phyloP scores from a whole-genome alignment of 768 basidiomycete genomes.

The Rhodotorula sphaerocarpa region DNA sequence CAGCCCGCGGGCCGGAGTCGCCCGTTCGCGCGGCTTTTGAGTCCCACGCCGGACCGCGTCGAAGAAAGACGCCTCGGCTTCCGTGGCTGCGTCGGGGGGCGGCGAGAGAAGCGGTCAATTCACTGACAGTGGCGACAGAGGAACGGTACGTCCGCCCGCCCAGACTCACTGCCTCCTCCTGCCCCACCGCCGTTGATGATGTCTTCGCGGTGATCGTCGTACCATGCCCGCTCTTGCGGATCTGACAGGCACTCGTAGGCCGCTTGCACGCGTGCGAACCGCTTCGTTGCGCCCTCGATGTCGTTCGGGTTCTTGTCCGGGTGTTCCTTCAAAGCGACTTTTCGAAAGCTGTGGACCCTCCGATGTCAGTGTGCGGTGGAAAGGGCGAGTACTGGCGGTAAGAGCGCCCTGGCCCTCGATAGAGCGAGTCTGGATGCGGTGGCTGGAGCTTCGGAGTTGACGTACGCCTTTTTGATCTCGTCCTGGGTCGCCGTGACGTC shows the following conservation, averaged over 20 bases:
- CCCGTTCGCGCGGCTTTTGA: conserved; percentile 50
- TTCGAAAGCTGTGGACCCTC: conserved; percentile 35
- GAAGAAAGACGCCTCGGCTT: conserved; percentile 70
- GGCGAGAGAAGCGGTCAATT: neutral
- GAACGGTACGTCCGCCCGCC: too few relatives aligned
- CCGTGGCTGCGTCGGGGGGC: neutral
- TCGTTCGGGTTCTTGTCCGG: conserved; percentile 66
- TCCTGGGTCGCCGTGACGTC: conserved; percentile 16
- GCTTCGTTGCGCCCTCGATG: conserved; percentile 72
- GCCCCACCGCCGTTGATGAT: conserved; percentile 1
- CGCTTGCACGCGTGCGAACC: conserved; percentile 81
- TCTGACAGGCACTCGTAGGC: conserved; percentile 93
- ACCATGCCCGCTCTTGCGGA: conserved; percentile 98
- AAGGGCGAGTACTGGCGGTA: too few relatives aligned
- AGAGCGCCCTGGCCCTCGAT: too few relatives aligned
- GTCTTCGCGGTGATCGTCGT: conserved; percentile 63
- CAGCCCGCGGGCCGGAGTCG: conserved; percentile 54
- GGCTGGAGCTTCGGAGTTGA: neutral
- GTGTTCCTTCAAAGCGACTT: conserved; percentile 42
- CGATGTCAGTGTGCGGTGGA: neutral
- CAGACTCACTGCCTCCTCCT: conserved; percentile 51
- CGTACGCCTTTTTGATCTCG: conserved; percentile 39
- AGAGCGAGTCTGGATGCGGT: too few relatives aligned
- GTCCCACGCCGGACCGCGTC: conserved; percentile 71
- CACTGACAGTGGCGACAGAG: too few relatives aligned